phyloP scores from a whole-genome alignment of 2,329 filamentous ascomycete species.

The Nothopassalora personata region DNA sequence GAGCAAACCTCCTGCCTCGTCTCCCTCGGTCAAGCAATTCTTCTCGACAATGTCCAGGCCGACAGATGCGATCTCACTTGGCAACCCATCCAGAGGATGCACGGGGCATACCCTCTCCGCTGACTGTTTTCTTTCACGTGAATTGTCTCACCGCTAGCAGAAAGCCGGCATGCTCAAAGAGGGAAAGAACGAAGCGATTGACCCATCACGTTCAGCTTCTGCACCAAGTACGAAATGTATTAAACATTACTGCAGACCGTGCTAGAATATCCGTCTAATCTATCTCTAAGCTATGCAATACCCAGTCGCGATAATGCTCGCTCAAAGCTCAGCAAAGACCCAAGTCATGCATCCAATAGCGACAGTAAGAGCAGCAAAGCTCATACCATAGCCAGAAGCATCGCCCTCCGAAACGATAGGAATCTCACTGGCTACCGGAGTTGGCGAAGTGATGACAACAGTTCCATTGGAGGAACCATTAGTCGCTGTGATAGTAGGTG shows the following conservation, averaged over 20 bases:
- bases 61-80: no score
- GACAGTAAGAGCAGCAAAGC: constrained; percentile 11
- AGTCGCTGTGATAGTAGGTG: neutral
- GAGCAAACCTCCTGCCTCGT: no score
- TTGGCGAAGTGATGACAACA: neutral
- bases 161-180: no score
- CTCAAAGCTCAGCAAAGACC: constrained; percentile 17
- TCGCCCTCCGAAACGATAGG: neutral
- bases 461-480: neutral
- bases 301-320: neutral
- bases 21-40: no score
- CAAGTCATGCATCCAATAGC: constrained; percentile 19
- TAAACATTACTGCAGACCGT: neutral
- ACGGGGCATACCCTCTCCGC: no score
- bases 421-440: neutral
- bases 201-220: no score
- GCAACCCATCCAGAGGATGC: no score
- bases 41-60: no score
- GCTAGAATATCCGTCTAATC: neutral
- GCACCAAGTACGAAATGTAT: neutral
- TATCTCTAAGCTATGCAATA: neutral
- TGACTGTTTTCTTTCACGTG: no score
- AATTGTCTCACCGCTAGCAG: no score
- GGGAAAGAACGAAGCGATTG: no score
- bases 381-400: neutral